A percentile compares a stretch with the other conserved stretches of the same genome.
Evolutionary conservation across 2,329 filamentous ascomycete species (phyloP).

Genomic region (Verticillium albo-atrum): DNA sequence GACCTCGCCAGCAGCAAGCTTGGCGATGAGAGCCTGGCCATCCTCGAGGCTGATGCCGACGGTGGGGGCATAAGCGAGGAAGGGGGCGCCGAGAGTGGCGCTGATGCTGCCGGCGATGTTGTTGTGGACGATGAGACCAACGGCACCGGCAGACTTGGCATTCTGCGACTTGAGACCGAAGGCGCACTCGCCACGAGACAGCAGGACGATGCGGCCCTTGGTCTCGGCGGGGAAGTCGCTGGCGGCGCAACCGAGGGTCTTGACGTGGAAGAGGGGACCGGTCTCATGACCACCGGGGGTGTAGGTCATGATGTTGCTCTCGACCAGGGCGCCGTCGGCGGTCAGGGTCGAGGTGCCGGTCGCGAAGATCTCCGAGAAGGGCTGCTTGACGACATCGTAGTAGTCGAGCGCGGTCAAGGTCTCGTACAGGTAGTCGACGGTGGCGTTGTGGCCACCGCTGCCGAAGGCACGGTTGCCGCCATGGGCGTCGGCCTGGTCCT

Average conservation of each 20-base stretch:
- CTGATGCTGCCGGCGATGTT: constrained; percentile 45
- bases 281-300: constrained; percentile 41
- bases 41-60: constrained; percentile 47
- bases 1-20: constrained; percentile 25
- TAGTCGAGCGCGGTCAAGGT: constrained; percentile 31
- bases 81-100: constrained; percentile 51
- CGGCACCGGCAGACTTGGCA: constrained; percentile 53
- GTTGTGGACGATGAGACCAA: constrained; percentile 58
- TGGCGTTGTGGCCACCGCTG: constrained; percentile 39
- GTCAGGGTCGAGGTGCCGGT: constrained; percentile 23
- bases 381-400: constrained; percentile 39
- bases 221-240: constrained; percentile 49
- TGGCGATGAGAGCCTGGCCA: constrained; percentile 26
- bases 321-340: constrained; percentile 21
- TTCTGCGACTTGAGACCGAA: constrained; percentile 54
- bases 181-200: constrained; percentile 53
- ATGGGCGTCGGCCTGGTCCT: constrained; percentile 37
- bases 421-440: constrained; percentile 38
- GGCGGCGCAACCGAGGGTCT: constrained; percentile 48
- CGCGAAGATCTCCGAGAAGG: constrained; percentile 34
- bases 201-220: constrained; percentile 52
- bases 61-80: constrained; percentile 42
- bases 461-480: constrained; percentile 39
- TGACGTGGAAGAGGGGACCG: constrained; percentile 38
- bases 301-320: constrained; percentile 36